Base-by-base conservation (phyloP, 306 rosid genomes). In the Trifolium fragiferum region DNA sequence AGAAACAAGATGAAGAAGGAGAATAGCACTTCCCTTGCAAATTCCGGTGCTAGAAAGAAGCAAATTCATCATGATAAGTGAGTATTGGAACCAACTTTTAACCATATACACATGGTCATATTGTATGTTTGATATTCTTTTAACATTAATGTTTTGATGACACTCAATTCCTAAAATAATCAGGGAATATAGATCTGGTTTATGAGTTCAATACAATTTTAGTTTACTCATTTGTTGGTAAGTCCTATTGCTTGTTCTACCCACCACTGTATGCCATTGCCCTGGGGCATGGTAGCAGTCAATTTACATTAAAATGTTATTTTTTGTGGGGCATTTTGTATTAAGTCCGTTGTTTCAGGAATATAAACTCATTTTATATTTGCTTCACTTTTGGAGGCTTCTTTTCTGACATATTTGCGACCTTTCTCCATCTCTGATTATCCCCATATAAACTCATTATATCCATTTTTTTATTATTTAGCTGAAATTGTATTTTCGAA, bases 1-100 rank as follows among this genome's bases (percentile, higher is more conserved):
- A 85, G 92, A 78, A 88, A 73, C 82, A 75, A 88, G 80, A 63
- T 81, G 82, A 86, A 86, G 82, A 85, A 72, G 81, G 92, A 87
- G 61, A 84, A 54, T 2, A 75, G 82, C 72, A 53, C 81, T 71
- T 74, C 87, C 63, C 81, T 8, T 68, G 67, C 79, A 27, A 76
- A 84, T 25, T 81, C 86, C 5, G 77, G 64, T 63, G 81, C 75
- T 33, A 83, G 72, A 74, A 86, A 70, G 84, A 85, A 83, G 73
- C 85, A 81, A 76, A 86, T 82, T 76, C 93, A 90, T 6, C 75
- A 80, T 54, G 93, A 93, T 74, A 88, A 89, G 98, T 93, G 80
- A 88, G 96, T 90, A 15, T 27, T 75, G 58, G 53, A 12, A 59
- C 23, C 20, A 49, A 38, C 51, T 23, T 70, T 65, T 65, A 20